These are phyloP conservation scores for Epichloe gansuensis DNA, from an alignment of 2,329 filamentous ascomycete genomes.

Conservation along the genomic window DNA sequence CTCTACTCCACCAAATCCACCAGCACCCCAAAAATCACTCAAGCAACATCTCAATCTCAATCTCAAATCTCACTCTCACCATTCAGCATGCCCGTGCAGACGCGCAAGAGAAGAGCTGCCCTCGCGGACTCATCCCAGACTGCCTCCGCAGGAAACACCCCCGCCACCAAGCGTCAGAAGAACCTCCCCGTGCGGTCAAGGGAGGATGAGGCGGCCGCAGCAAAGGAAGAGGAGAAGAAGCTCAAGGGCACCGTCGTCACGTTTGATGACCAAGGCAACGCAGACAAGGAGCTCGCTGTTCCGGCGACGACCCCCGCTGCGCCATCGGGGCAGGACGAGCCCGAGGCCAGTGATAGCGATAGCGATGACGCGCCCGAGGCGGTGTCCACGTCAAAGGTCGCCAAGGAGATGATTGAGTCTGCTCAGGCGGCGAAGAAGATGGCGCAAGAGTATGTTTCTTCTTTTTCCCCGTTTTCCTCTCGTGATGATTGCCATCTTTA, in stretches of 20 bases:
- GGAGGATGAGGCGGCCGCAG: constrained; percentile 14
- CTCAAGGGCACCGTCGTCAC: constrained; percentile 19
- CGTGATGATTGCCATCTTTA: neutral
- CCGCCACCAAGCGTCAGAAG: constrained; percentile 11
- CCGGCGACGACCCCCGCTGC: constrained; percentile 4
- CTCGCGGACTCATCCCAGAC: constrained; percentile 8
- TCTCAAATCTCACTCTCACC: neutral
- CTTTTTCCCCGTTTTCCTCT: neutral
- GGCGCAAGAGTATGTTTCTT: constrained; percentile 34
- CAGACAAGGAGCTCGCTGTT: constrained; percentile 9
- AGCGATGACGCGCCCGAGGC: constrained; percentile 48
- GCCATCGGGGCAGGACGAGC: constrained; percentile 13
- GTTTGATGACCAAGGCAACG: constrained; percentile 23
- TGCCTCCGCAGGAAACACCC: neutral
- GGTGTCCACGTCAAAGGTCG: constrained; percentile 40
- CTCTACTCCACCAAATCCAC: too few relatives aligned
- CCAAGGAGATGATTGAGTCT: constrained; percentile 32
- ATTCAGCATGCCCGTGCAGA: constrained; percentile 10
- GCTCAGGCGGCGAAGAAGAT: constrained; percentile 36
- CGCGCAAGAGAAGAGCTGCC: constrained; percentile 20
- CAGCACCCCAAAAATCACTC: too few relatives aligned
- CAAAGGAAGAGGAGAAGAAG: neutral
- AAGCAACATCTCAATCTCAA: too few relatives aligned
- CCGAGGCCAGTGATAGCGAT: constrained; percentile 32
- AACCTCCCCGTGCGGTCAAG: constrained; percentile 25